A percentile compares a stretch with the other conserved stretches of the same genome.
Conservation (phyloP, 805 yeast species). For the Zygosaccharomyces kombuchaensis region DNA sequence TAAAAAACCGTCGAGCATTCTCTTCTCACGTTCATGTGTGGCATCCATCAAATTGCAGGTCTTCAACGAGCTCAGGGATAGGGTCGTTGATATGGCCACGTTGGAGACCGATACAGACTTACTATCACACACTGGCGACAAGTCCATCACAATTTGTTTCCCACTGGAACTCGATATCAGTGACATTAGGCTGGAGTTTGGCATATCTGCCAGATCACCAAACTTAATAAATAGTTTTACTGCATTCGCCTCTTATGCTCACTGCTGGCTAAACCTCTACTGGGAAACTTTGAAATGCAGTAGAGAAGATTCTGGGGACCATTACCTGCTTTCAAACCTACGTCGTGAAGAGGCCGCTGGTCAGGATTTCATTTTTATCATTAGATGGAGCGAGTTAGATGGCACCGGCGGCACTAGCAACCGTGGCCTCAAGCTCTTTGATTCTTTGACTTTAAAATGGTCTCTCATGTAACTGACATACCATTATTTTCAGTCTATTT, state of each 20-base stretch:
- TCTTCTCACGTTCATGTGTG: conserved; percentile 9
- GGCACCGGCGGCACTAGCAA: conserved; percentile 60
- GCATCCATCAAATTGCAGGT: conserved; percentile 22
- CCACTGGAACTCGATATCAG: conserved; percentile 11
- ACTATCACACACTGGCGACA: conserved; percentile 5
- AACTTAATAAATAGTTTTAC: conserved; percentile 18
- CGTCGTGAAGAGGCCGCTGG: conserved; percentile 16
- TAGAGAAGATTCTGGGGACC: conserved; percentile 10
- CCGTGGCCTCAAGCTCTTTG: conserved; percentile 52
- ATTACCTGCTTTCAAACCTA: conserved; percentile 16
- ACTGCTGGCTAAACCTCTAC: conserved; percentile 42
- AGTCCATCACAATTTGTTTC: conserved; percentile 8
- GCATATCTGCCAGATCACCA: conserved; percentile 16
- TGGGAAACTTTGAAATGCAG: conserved; percentile 38
- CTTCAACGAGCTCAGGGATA: conserved; percentile 17
- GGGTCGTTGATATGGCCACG: conserved; percentile 11
- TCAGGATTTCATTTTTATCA: conserved; percentile 13
- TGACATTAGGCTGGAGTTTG: conserved; percentile 29
- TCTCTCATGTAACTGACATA: conserved; percentile 3
- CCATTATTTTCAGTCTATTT: not conserved
- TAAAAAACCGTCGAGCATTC: conserved; percentile 17
- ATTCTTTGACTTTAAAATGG: conserved; percentile 41
- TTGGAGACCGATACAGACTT: conserved; percentile 15
- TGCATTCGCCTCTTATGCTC: conserved; percentile 25
- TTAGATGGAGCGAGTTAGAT: conserved; percentile 53